Conservation (phyloP, 2,329 filamentous ascomycete genomes). For the Tolypocladium amazonense region DNA sequence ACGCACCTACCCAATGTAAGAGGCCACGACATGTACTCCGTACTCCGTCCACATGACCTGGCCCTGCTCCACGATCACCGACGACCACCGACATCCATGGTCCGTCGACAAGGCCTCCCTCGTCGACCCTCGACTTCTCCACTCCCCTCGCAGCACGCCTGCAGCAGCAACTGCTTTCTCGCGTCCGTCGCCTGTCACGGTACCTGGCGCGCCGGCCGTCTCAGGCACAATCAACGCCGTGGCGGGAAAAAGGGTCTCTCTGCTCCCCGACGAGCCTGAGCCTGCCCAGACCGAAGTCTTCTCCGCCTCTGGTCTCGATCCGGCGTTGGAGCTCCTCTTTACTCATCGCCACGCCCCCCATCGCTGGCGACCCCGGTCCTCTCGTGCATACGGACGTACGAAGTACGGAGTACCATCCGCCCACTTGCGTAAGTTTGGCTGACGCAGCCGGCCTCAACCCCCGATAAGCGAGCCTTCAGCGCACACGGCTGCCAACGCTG, state of each 20-base stretch:
- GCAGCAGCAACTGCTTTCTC: constrained; percentile 2
- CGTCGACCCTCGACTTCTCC: constrained; percentile 1
- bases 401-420: background rate
- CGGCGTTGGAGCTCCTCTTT: background rate
- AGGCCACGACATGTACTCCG: background rate
- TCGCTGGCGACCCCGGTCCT: background rate
- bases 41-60: background rate
- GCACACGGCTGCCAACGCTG: background rate
- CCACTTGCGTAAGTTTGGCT: background rate
- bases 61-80: background rate
- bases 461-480: constrained; percentile 6
- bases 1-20: background rate
- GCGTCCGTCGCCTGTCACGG: constrained; percentile 4
- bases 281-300: background rate
- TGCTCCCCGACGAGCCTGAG: background rate
- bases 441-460: constrained; percentile 3
- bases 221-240: background rate
- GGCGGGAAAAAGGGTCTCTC: background rate
- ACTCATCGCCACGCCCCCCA: background rate
- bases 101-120: background rate
- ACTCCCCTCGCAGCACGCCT: constrained; percentile 3
- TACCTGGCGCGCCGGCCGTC: background rate
- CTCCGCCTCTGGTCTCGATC: background rate
- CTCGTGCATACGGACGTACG: background rate
- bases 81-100: background rate